phyloP scores from a whole-genome alignment of 75 land plant species.

The Selaginella tamariscina region DNA sequence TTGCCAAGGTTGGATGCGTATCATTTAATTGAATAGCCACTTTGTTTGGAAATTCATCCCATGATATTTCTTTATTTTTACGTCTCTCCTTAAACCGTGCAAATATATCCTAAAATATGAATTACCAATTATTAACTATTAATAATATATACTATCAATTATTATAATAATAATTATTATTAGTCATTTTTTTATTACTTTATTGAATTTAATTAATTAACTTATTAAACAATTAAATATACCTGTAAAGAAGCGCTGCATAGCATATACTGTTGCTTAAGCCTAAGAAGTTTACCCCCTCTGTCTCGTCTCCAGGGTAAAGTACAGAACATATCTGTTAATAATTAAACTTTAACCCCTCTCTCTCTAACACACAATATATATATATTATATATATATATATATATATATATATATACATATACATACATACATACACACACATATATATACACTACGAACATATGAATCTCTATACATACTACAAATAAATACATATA shows the following conservation, averaged over 20 bases:
- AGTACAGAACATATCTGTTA: neutral
- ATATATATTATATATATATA: too few relatives aligned
- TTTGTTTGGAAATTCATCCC: conserved; percentile 74
- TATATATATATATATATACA: neutral
- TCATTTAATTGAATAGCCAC: conserved; percentile 96
- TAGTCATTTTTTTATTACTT: too few relatives aligned
- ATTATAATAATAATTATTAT: too few relatives aligned
- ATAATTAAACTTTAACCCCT: too few relatives aligned
- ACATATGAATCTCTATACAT: too few relatives aligned
- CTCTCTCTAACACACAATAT: too few relatives aligned
- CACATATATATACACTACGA: too few relatives aligned
- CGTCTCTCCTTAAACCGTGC: conserved; percentile 74
- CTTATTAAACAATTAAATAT: neutral
- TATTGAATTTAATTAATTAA: too few relatives aligned
- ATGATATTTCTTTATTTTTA: conserved; percentile 21
- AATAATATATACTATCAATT: neutral
- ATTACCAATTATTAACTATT: too few relatives aligned
- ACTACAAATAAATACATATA: too few relatives aligned
- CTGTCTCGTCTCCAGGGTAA: neutral
- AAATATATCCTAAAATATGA: conserved; percentile 57
- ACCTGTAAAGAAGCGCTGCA: neutral
- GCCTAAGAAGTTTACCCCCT: neutral
- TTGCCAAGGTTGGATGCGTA: conserved; percentile 93
- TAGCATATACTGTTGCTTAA: neutral
- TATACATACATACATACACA: neutral